Percentiles rank a stretch among this genome's conserved stretches.
phyloP scores from a whole-genome alignment of 768 basidiomycete species.

The Russula brevipes region DNA sequence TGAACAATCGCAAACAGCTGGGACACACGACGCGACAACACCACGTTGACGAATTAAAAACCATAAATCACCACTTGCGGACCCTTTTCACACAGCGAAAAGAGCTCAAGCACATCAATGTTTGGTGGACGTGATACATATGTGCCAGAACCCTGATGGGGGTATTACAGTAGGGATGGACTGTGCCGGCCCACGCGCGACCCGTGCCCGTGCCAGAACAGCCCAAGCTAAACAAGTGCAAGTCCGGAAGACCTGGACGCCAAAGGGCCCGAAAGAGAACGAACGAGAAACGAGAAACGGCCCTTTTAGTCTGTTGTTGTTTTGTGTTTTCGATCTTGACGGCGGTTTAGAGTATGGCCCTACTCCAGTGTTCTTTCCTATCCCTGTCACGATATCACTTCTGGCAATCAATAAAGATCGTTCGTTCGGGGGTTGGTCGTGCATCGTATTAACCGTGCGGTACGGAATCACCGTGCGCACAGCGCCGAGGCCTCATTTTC shows the following conservation, averaged over 20 bases:
- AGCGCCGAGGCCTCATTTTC: constrained; percentile 9
- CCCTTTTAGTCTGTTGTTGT: background rate
- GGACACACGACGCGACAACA: no score
- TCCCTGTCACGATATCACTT: constrained; percentile 10
- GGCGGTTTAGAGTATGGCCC: no score
- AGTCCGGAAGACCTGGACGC: background rate
- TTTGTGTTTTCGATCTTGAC: no score
- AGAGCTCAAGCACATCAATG: constrained; percentile 12
- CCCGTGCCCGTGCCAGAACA: background rate
- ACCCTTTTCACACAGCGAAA: constrained; percentile 14
- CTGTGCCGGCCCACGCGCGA: background rate
- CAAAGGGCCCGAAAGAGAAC: background rate
- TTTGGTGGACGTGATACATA: background rate
- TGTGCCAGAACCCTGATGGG: background rate
- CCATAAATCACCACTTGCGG: background rate
- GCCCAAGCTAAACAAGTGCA: background rate
- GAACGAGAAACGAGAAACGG: background rate
- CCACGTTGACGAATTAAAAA: no score
- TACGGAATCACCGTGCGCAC: background rate
- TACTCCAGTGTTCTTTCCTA: no score
- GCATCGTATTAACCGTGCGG: background rate
- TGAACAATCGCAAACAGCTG: background rate
- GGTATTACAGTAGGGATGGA: background rate
- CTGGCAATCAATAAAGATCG: background rate
- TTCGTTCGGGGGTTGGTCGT: background rate